Base-by-base conservation (phyloP, 2,329 filamentous ascomycete genomes). In the Sphaerulina populicola region DNA sequence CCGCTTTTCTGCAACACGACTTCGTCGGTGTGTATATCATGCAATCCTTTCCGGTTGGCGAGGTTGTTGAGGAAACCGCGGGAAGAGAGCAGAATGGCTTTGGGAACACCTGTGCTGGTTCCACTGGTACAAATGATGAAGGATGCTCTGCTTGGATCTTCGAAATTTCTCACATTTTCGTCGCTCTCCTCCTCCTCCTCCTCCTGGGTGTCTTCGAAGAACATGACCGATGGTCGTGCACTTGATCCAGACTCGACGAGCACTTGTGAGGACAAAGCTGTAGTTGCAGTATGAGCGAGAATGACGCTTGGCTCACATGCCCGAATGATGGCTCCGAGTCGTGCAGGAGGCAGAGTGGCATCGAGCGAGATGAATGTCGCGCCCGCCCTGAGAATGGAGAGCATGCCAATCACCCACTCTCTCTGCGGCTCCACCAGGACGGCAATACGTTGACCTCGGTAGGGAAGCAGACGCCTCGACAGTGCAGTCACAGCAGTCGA, bases 1-100 rank as follows among this genome's bases (percentile, higher is more conserved):
- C 71, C 62, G 12, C 55, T 68, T 43, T 72, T 69, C 45, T 73
- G 70, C 4, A 73, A 57, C 0, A 69, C 62, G 0, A 53, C 49
- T 18, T 67, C 67, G 1, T 56, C 52, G 0, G 40, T 10, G 12
- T 54, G 44, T 5, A 57, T 18, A 30, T 47, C 53, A 31, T 44
- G 52, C 4, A 48, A 38, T 12, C 49, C 33, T 10, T 37, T 31
- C 27, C 53, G 42, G 27, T 53, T 49, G 30, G 46, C 52, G 27
- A 53, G 40, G 15, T 35, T 49, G 36, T 58, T 58, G 35, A 54
- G 31, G 29, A 53, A 49, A 15, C 56, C 56, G 6, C 33, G 27
- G 15, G 48, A 49, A 6, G 54, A 42, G 3, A 58, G 50, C n/a
- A 58, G 18, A 23, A 57, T 57, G 0, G 48, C 56, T 41, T 58